Conservation (phyloP, 2,329 filamentous ascomycete genomes). For the Cladosporium velox region DNA sequence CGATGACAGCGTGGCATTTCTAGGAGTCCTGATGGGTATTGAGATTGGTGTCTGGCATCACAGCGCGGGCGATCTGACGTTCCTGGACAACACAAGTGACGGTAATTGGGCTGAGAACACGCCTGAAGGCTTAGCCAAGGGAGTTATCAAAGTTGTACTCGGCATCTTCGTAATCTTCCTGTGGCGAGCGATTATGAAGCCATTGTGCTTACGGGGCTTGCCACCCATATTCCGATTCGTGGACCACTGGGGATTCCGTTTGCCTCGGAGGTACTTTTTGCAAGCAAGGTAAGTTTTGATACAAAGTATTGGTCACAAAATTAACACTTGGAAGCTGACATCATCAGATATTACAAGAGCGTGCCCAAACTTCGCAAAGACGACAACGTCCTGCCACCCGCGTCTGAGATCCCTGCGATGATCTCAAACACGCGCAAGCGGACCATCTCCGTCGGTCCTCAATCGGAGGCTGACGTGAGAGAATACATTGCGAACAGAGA, state of each 20-base stretch:
- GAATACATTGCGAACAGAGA: conserved; percentile 92
- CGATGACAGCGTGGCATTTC: conserved; percentile 92
- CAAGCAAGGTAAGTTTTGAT: conserved; percentile 65
- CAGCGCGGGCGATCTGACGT: conserved; percentile 5
- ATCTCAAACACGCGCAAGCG: conserved; percentile 77
- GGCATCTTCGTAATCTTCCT: conserved; percentile 83
- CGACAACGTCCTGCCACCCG: conserved; percentile 86
- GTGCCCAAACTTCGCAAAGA: conserved; percentile 73
- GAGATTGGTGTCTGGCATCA: conserved; percentile 85
- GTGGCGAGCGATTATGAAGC: conserved; percentile 91
- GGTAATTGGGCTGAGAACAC: conserved; percentile 3
- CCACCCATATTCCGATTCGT: conserved; percentile 87
- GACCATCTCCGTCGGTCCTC: conserved; percentile 86
- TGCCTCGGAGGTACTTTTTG: conserved; percentile 89
- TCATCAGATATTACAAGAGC: conserved; percentile 72
- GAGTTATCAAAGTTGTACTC: conserved; percentile 68
- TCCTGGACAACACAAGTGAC: conserved; percentile 42
- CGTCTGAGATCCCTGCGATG: conserved; percentile 83
- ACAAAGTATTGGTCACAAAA: background rate
- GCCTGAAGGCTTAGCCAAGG: conserved; percentile 63
- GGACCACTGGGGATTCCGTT: conserved; percentile 73
- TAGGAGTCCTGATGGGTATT: conserved; percentile 83
- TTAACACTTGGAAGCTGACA: background rate
- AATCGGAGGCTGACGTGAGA: conserved; percentile 94
- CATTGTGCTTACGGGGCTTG: conserved; percentile 71